Percentiles rank a stretch among this genome's conserved stretches.
Conservation (phyloP, 345 rosid genomes). For the Eucalyptus erythrocorys region DNA sequence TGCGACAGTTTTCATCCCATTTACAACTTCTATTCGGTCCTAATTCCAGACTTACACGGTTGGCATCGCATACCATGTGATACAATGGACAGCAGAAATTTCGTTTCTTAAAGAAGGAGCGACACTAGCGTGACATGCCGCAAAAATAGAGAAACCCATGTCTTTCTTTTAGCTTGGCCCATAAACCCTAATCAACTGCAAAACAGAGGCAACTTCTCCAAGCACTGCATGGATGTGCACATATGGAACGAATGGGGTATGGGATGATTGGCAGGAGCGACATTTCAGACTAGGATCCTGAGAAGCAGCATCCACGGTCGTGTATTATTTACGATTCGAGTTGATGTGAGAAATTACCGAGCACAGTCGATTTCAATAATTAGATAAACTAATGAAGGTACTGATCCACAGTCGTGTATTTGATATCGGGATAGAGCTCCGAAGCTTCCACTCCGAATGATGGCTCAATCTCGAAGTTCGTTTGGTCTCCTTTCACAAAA, state of each 20-base stretch:
- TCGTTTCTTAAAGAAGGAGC: not conserved
- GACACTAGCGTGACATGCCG: not conserved
- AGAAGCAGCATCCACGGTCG: too few species aligned
- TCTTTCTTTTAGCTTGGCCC: not conserved
- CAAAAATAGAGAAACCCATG: not conserved
- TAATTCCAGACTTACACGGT: too few species aligned
- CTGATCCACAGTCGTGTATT: not conserved
- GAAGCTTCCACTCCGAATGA: not conserved
- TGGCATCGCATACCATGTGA: not conserved
- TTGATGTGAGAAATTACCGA: too few species aligned
- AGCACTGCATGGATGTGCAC: not conserved
- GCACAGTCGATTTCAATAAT: not conserved
- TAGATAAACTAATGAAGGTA: not conserved
- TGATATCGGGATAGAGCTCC: not conserved
- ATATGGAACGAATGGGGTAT: too few species aligned
- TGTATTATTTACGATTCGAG: too few species aligned
- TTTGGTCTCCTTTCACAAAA: not conserved
- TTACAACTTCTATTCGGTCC: not conserved
- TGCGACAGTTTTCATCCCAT: not conserved
- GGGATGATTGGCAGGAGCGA: too few species aligned
- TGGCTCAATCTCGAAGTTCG: slow-evolving; percentile 1
- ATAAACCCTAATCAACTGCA: not conserved
- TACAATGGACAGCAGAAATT: not conserved
- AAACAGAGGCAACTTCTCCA: not conserved
- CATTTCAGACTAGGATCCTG: too few species aligned